Evolutionary conservation across 148 eudicot genomes (phyloP).

Genomic region (Agrostemma githago): DNA sequence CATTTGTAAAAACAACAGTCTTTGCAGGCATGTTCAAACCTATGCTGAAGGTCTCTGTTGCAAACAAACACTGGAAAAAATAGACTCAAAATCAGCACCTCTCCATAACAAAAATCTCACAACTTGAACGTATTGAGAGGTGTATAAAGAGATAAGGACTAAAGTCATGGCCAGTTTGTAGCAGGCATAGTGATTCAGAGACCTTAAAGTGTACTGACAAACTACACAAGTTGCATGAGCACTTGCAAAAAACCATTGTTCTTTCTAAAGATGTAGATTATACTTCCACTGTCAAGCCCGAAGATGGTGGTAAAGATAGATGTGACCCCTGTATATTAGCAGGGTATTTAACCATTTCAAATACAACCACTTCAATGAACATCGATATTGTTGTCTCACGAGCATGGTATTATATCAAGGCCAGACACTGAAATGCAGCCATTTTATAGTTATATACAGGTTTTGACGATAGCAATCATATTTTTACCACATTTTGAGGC

Average conservation of each 20-base stretch:
- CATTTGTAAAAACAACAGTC: constrained; percentile 95
- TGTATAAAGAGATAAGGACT: neutral
- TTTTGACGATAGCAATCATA: neutral
- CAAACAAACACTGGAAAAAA: constrained; percentile 81
- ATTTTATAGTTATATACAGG: neutral
- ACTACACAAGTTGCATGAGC: neutral
- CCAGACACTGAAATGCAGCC: neutral
- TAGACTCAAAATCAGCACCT: constrained; percentile 26
- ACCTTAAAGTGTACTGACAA: neutral
- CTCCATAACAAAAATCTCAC: neutral
- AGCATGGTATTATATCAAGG: neutral
- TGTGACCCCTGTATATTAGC: neutral
- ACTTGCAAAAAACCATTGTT: neutral
- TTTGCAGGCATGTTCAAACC: constrained; percentile 99
- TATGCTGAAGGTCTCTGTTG: constrained; percentile 99
- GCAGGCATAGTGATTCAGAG: neutral
- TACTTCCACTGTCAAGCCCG: neutral
- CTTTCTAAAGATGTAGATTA: neutral
- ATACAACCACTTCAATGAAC: neutral
- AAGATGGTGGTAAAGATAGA: neutral
- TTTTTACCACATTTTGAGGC: neutral
- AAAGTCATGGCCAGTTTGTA: neutral
- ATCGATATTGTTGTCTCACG: neutral
- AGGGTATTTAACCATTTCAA: neutral
- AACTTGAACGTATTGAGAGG: neutral